phyloP scores from a whole-genome alignment of 129 eudicot species.

The Helianthus tuberosus region DNA sequence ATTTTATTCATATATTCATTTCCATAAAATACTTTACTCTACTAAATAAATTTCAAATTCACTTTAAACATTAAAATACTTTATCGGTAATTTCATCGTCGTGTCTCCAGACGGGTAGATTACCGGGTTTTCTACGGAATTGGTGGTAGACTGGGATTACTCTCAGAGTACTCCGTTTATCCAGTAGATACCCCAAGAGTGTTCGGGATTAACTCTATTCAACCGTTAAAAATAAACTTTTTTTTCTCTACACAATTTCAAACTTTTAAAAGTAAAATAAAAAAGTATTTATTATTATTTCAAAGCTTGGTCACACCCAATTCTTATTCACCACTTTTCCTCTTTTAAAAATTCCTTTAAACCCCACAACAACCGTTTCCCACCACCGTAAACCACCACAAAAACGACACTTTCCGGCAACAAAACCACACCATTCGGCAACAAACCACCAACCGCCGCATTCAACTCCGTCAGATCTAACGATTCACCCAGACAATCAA shows the following conservation, averaged over 20 bases:
- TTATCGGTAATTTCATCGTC: no score
- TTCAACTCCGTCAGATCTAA: not conserved
- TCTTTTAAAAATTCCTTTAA: not conserved
- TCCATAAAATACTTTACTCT: not conserved
- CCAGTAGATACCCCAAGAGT: no score
- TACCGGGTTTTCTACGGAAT: no score
- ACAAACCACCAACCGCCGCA: not conserved
- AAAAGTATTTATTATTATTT: conserved; percentile 20
- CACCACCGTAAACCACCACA: conserved; percentile 19
- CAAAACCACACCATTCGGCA: not conserved
- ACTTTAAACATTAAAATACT: no score
- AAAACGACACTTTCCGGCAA: conserved; percentile 10
- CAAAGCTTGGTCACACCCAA: conserved; percentile 17
- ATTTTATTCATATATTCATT: not conserved
- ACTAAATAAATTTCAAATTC: no score
- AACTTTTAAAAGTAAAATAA: no score
- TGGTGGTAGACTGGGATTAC: no score
- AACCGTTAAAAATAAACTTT: no score
- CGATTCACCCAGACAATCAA: not conserved
- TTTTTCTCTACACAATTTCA: no score
- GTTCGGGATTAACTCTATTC: no score
- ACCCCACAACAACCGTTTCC: conserved; percentile 11
- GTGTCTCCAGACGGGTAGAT: no score
- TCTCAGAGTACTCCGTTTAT: no score
- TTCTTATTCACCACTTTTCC: conserved; percentile 27